Evolutionary conservation across 2,329 filamentous ascomycete species (phyloP).

Genomic region (Coniochaeta sp.): DNA sequence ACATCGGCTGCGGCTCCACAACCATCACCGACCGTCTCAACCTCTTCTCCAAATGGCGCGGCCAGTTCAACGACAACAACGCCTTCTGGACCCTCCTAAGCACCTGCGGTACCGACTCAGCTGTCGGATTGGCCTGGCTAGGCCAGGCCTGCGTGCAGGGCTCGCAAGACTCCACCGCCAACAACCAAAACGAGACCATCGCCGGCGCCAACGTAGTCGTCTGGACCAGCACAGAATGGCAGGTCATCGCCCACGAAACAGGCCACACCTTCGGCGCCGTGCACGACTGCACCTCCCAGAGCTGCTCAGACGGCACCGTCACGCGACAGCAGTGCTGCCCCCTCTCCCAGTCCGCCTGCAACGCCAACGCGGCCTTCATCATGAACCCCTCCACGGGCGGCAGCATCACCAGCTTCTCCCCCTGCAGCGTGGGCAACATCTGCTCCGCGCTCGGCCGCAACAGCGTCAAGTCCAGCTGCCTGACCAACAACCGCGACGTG

Average conservation of each 20-base stretch:
- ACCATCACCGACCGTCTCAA: conserved; percentile 75
- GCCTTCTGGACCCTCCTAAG: conserved; percentile 91
- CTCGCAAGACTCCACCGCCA: conserved; percentile 45
- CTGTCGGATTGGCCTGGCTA: conserved; percentile 89
- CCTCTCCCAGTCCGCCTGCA: conserved; percentile 57
- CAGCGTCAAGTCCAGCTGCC: conserved; percentile 67
- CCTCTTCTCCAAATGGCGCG: conserved; percentile 84
- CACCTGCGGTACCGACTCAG: conserved; percentile 71
- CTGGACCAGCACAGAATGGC: conserved; percentile 79
- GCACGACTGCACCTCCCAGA: conserved; percentile 73
- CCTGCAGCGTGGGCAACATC: conserved; percentile 87
- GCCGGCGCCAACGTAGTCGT: conserved; percentile 87
- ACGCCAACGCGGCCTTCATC: conserved; percentile 74
- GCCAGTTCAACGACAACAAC: conserved; percentile 67
- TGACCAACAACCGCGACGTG: conserved; percentile 81
- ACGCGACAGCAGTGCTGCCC: conserved; percentile 67
- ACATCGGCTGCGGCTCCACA: conserved; percentile 60
- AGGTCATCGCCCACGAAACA: conserved; percentile 89
- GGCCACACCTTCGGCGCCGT: conserved; percentile 95
- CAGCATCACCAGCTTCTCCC: conserved; percentile 73
- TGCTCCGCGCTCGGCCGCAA: conserved; percentile 77
- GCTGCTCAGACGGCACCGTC: conserved; percentile 56
- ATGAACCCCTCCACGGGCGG: conserved; percentile 88
- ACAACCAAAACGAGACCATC: conserved; percentile 60
- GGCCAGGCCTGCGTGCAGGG: conserved; percentile 71